phyloP scores from a whole-genome alignment of 1,284 basidiomycete species.

The Boletus subluridellus region DNA sequence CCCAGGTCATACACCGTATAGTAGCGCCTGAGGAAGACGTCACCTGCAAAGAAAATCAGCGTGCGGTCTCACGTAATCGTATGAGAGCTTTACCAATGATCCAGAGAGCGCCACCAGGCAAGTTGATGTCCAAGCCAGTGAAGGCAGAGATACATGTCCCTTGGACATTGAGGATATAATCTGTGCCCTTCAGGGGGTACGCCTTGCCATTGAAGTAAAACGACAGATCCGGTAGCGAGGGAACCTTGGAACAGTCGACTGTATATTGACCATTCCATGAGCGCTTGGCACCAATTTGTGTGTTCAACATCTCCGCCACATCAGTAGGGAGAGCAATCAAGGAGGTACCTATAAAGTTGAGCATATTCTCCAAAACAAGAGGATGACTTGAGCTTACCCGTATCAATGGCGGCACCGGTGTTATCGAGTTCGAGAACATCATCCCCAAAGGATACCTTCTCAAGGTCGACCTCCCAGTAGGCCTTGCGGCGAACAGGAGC shows the following conservation, averaged over 20 bases:
- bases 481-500: slow-evolving; percentile 94
- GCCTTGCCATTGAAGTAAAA: slow-evolving; percentile 81
- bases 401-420: slow-evolving; percentile 96
- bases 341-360: slow-evolving; percentile 64
- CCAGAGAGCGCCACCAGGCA: slow-evolving; percentile 87
- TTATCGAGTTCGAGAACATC: slow-evolving; percentile 84
- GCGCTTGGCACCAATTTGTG: slow-evolving; percentile 89
- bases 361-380: background rate
- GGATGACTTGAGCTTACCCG: slow-evolving; percentile 50
- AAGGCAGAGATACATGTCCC: slow-evolving; percentile 95
- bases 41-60: slow-evolving; percentile 46
- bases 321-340: slow-evolving; percentile 91
- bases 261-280: slow-evolving; percentile 95
- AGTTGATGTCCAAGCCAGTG: slow-evolving; percentile 87
- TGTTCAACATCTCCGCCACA: slow-evolving; percentile 96
- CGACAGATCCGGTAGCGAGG: slow-evolving; percentile 80
- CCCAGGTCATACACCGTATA: slow-evolving; percentile 94
- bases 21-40: slow-evolving; percentile 85
- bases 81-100: slow-evolving; percentile 71
- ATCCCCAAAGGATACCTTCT: slow-evolving; percentile 80
- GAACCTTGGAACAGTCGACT: slow-evolving; percentile 85
- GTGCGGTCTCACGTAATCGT: slow-evolving; percentile 6
- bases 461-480: slow-evolving; percentile 97
- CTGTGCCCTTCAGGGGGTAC: slow-evolving; percentile 78
- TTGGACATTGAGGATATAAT: slow-evolving; percentile 86